Conservation (phyloP, 257 asterid species). For the Solanum tacnaense region DNA sequence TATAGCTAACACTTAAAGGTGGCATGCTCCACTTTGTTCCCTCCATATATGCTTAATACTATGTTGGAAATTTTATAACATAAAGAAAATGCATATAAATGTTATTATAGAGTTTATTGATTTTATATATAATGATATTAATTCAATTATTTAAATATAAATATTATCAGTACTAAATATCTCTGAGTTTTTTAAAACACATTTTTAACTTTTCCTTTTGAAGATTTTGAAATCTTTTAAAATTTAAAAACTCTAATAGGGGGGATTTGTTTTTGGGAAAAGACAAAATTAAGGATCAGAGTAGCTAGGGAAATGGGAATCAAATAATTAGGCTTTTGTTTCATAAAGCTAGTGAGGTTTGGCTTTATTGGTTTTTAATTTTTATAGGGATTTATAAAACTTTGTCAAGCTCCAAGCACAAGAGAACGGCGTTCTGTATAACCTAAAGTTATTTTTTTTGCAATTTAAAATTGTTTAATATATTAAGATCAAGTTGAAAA, state of each 20-base stretch:
- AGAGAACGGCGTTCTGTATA: background rate
- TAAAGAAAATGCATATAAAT: background rate
- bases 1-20: slow-evolving; percentile 35
- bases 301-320: background rate
- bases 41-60: slow-evolving; percentile 12
- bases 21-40: slow-evolving; percentile 51
- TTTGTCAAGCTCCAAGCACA: background rate
- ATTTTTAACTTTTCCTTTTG: background rate
- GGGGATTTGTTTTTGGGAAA: background rate
- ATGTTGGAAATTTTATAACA: slow-evolving; percentile 4
- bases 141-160: no score
- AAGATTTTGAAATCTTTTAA: background rate
- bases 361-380: background rate
- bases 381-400: background rate
- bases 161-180: background rate
- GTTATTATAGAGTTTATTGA: no score
- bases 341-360: background rate
- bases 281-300: background rate
- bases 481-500: background rate
- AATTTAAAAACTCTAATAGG: background rate
- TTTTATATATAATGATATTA: no score
- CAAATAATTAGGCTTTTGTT: background rate
- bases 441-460: background rate
- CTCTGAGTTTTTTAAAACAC: background rate
- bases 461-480: background rate